Evolutionary conservation across 352 stramenopile species (phyloP), one percentile per base, ranked within the genome.

Genomic region (Globisporangium polare): DNA sequence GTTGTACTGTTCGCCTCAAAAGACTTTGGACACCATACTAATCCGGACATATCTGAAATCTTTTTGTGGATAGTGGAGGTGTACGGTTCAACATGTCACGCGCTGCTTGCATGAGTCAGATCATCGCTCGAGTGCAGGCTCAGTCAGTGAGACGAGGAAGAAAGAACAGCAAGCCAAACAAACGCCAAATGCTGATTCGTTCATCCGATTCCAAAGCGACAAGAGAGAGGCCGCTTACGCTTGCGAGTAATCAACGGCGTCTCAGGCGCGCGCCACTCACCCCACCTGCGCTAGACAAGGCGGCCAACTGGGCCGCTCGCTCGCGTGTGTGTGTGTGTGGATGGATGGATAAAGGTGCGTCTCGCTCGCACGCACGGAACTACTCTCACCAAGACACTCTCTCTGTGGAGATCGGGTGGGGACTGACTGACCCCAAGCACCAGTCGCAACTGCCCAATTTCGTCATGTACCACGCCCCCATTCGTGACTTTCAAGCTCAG

Each of bases 51-150:
- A 18, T 15, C n/a, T 29, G 43, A 33, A 6, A 33, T 33, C 6
- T 33, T 33, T 52, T 31, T 52, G 45, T 53, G 24, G 5, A 53
- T 37, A 1, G n/a, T 12, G 33, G 33, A 53, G 18, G 47, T 53
- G 27, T 53, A 31, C 47, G 8, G 47, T 53, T 53, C 47, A 53
- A 22, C 46, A 53, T 53, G 47, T 53, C 47, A 27, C 47, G 27
- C 47, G n/a, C 37, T 15, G n/a, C 26, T 53, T 15, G n/a, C 26
- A 37, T n/a, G 24, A 53, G 47, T 53, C 47, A 53, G 47, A 53
- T 37, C 47, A 37, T 31, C 47, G 18, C 12, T 12, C 20, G 10
- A 39, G 39, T 20, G 13, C 13, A 45, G 39, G 17, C 5, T 45
- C 17, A 45, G 17, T 7, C 2, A 45, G 10, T 37, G 46, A 35